Conservation (phyloP, 2,329 filamentous ascomycete species). For the Fusarium sp. region DNA sequence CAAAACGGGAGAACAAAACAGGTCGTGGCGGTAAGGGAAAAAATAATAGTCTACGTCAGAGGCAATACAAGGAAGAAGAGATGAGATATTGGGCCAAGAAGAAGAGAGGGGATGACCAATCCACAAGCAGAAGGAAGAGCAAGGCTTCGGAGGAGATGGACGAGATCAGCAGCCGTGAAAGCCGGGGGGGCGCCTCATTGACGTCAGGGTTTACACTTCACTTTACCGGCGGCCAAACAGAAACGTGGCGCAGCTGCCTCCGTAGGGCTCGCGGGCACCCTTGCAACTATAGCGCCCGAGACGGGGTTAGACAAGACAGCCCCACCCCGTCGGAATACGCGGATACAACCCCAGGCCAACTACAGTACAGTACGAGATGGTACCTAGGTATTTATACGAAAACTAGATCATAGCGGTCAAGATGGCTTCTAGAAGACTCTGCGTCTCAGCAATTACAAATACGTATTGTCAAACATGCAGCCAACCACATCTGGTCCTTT, state of each 20-base stretch:
- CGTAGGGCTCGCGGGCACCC: background rate
- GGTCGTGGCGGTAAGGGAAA: background rate
- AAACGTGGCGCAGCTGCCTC: background rate
- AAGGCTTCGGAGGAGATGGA: constrained; percentile 26
- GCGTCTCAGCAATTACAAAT: background rate
- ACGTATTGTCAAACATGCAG: background rate
- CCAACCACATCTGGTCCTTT: background rate
- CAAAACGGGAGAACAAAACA: constrained; percentile 15
- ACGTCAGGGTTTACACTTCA: constrained; percentile 33
- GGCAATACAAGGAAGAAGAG: constrained; percentile 12
- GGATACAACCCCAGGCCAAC: constrained; percentile 10
- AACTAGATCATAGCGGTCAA: background rate
- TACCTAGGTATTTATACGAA: constrained; percentile 2
- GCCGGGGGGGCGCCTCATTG: constrained; percentile 30
- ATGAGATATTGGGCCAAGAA: constrained; percentile 23
- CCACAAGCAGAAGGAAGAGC: constrained; percentile 21
- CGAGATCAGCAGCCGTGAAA: constrained; percentile 41
- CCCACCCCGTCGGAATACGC: constrained; percentile 20
- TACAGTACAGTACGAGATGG: no score
- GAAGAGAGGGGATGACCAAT: constrained; percentile 20
- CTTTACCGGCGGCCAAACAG: background rate
- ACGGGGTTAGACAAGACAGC: background rate
- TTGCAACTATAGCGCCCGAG: constrained; percentile 15
- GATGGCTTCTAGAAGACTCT: constrained; percentile 24
- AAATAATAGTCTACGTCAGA: constrained; percentile 32